Conservation (phyloP, 257 asterid species). For the Euphrasia confusa region DNA sequence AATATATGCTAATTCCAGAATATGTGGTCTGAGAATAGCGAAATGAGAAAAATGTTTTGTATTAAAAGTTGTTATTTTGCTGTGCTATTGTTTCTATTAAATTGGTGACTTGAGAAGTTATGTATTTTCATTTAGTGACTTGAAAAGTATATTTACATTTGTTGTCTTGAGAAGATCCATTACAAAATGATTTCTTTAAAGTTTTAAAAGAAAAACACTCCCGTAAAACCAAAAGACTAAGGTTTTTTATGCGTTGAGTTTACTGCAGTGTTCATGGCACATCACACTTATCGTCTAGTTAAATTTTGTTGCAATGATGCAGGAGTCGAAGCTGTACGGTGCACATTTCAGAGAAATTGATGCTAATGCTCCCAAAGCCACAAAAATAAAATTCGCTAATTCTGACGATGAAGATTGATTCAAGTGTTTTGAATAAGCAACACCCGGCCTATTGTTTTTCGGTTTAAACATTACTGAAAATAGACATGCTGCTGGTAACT, state of each 20-base stretch:
- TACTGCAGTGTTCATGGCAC: neutral
- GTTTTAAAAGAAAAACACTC: neutral
- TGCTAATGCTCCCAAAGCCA: slow-evolving; percentile 87
- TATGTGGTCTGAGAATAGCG: neutral
- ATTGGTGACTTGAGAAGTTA: too few species aligned
- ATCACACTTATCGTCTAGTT: neutral
- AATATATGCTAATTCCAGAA: too few species aligned
- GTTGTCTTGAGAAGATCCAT: too few species aligned
- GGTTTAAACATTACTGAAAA: neutral
- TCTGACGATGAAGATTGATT: slow-evolving; percentile 76
- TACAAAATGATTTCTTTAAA: too few species aligned
- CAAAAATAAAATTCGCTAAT: slow-evolving; percentile 58
- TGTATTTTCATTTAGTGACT: too few species aligned
- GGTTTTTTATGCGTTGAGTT: neutral
- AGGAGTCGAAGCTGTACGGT: slow-evolving; percentile 96
- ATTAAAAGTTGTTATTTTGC: too few species aligned
- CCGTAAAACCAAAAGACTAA: neutral
- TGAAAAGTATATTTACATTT: too few species aligned
- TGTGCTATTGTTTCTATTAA: too few species aligned
- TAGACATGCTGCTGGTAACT: slow-evolving; percentile 6
- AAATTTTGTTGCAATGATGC: slow-evolving; percentile 21
- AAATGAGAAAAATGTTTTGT: neutral
- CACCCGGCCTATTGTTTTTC: neutral
- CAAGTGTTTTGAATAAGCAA: neutral
- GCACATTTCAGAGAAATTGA: slow-evolving; percentile 90